These are phyloP conservation scores for Eimeria acervulina DNA, from an alignment of 169 alveolate genomes.

Conservation along the genomic window DNA sequence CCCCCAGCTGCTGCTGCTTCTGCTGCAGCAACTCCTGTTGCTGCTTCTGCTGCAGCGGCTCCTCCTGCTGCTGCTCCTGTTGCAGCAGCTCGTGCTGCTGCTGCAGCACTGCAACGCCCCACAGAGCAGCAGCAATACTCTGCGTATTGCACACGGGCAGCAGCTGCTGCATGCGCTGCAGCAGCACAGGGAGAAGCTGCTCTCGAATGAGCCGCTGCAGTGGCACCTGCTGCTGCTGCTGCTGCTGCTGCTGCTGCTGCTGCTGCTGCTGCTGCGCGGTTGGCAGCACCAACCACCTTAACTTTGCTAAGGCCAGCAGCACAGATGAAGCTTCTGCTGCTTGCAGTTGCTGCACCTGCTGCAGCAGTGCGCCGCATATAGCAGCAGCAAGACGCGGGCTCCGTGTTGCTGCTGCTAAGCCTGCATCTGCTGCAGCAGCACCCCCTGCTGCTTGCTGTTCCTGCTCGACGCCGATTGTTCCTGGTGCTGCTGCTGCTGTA, in stretches of 20 bases:
- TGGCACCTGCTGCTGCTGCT: conserved; percentile 23
- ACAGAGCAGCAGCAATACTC: conserved; percentile 51
- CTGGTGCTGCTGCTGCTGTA: conserved; percentile 60
- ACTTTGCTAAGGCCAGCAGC: conserved; percentile 62
- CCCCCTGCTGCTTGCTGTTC: background rate
- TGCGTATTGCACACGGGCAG: conserved; percentile 55
- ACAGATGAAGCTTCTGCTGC: conserved; percentile 66
- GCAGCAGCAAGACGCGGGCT: conserved; percentile 38
- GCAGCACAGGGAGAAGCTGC: conserved; percentile 42
- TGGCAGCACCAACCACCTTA: conserved; percentile 61
- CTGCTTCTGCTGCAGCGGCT: conserved; percentile 55
- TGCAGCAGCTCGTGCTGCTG: conserved; percentile 65
- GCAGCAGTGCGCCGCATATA: background rate
- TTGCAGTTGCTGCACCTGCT: conserved; percentile 61
- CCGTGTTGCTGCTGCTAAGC: background rate
- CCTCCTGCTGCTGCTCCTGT: conserved; percentile 63
- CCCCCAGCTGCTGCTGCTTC: too few relatives aligned
- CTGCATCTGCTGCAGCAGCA: background rate
- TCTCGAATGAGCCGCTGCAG: conserved; percentile 39
- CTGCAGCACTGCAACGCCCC: conserved; percentile 73
- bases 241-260: conserved; percentile 53
- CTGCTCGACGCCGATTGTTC: background rate
- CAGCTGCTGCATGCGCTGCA: conserved; percentile 68
- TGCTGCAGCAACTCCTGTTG: too few relatives aligned
- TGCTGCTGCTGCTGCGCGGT: conserved; percentile 8